Conservation (phyloP, 2,329 filamentous ascomycete species). For the Magnaporthiopsis incrustans region DNA sequence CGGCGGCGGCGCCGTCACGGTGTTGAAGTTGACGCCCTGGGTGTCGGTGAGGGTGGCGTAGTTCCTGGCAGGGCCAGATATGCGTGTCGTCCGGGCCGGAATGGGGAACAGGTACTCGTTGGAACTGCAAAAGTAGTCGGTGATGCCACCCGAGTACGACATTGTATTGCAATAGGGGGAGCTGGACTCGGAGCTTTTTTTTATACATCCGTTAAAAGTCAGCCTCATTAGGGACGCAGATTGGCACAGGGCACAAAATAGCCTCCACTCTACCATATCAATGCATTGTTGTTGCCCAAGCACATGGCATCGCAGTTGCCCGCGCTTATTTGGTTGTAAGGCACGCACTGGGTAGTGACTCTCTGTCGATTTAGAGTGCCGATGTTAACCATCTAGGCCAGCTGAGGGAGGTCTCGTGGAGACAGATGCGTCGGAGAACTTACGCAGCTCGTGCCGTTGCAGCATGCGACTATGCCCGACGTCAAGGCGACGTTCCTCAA, state of each 20-base stretch:
- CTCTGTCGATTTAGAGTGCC: not conserved
- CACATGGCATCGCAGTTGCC: too few species aligned
- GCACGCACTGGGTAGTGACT: not conserved
- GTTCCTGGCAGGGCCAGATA: not conserved
- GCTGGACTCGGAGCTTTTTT: not conserved
- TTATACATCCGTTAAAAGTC: too few species aligned
- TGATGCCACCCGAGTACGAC: constrained; percentile 30
- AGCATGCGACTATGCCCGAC: constrained; percentile 35
- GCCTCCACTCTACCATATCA: too few species aligned
- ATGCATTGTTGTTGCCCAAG: too few species aligned
- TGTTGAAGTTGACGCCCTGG: not conserved
- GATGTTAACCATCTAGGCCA: too few species aligned
- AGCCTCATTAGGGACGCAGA: too few species aligned
- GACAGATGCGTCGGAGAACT: not conserved
- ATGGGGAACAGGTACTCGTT: not conserved
- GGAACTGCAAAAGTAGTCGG: constrained; percentile 36
- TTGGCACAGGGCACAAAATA: too few species aligned
- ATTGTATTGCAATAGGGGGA: constrained; percentile 38
- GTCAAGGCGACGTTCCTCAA: not conserved
- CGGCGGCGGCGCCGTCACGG: not conserved
- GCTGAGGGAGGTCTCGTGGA: too few species aligned
- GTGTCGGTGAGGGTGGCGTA: not conserved
- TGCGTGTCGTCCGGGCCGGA: not conserved
- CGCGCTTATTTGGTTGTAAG: not conserved
- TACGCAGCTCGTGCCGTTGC: constrained; percentile 24